A percentile compares a stretch with the other conserved stretches of the same genome.
Evolutionary conservation across 441 rosid genomes (phyloP).

Genomic region (Lepidium campestre): DNA sequence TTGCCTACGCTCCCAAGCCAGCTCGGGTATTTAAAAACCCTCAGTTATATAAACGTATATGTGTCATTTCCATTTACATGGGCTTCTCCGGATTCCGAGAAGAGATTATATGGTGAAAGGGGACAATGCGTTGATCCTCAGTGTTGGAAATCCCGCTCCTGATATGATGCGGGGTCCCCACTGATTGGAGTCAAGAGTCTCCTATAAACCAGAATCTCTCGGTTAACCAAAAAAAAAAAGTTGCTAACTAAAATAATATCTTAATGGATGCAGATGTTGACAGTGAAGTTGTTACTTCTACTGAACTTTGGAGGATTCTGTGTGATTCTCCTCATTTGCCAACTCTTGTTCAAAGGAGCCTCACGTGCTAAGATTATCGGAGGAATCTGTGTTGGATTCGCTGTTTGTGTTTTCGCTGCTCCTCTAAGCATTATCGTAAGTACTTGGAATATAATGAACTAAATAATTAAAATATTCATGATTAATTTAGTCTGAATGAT

Average conservation of each 20-base stretch:
- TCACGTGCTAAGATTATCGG: constrained; percentile 40
- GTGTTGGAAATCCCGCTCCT: no score
- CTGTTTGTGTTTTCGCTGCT: constrained; percentile 53
- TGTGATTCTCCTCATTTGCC: constrained; percentile 34
- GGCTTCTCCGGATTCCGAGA: no score
- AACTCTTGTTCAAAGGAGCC: constrained; percentile 40
- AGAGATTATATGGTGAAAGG: no score
- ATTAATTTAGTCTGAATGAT: neutral
- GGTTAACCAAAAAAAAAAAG: no score
- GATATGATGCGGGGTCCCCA: no score
- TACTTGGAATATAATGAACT: no score
- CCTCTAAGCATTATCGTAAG: constrained; percentile 52
- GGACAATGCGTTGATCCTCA: no score
- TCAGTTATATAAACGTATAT: neutral
- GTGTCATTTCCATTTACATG: no score
- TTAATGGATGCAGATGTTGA: constrained; percentile 31
- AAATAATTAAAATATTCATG: no score
- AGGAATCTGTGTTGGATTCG: constrained; percentile 41
- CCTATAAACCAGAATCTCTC: no score
- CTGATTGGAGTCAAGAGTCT: no score
- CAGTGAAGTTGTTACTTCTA: constrained; percentile 42
- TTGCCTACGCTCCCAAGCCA: constrained; percentile 29
- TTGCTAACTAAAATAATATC: neutral
- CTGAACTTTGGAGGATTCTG: constrained; percentile 48
- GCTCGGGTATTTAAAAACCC: constrained; percentile 17